These are phyloP conservation scores for Mucor velutinosus DNA, from an alignment of 371 early-diverging fungal species.

Conservation along the genomic window DNA sequence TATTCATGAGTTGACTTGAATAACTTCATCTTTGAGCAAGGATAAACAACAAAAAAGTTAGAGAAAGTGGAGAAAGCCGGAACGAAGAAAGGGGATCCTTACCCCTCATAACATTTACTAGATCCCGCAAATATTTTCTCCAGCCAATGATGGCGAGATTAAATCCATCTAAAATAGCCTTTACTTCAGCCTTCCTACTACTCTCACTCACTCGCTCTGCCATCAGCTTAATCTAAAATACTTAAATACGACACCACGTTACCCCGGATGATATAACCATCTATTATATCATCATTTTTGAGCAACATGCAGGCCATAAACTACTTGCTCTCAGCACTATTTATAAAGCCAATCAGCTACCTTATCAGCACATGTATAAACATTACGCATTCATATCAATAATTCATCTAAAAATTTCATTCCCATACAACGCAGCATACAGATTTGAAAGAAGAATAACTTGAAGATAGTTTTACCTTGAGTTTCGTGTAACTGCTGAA, in stretches of 20 bases:
- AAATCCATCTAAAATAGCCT: too few species aligned
- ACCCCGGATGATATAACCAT: not conserved
- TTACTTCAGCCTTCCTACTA: too few species aligned
- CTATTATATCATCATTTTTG: not conserved
- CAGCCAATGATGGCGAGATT: not conserved
- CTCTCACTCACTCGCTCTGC: not conserved
- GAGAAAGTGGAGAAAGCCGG: constrained; percentile 15
- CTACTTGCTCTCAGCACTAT: not conserved
- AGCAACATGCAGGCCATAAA: not conserved
- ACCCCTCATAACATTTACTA: not conserved
- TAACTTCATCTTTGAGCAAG: constrained; percentile 60
- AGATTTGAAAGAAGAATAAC: constrained; percentile 1
- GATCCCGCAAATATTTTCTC: not conserved
- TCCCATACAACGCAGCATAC: not conserved
- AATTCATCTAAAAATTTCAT: not conserved
- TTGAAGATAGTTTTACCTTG: not conserved
- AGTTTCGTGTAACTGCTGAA: not conserved
- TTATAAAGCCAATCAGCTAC: not conserved
- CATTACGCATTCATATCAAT: not conserved
- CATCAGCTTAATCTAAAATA: not conserved
- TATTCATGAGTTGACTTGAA: constrained; percentile 68
- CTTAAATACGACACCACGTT: not conserved
- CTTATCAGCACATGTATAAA: not conserved
- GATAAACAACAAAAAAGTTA: not conserved
- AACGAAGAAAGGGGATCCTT: constrained; percentile 1